Evolutionary conservation across 2,329 filamentous ascomycete species (phyloP), one percentile per base, ranked within the genome.

Genomic region (Paecilomyces formosus): DNA sequence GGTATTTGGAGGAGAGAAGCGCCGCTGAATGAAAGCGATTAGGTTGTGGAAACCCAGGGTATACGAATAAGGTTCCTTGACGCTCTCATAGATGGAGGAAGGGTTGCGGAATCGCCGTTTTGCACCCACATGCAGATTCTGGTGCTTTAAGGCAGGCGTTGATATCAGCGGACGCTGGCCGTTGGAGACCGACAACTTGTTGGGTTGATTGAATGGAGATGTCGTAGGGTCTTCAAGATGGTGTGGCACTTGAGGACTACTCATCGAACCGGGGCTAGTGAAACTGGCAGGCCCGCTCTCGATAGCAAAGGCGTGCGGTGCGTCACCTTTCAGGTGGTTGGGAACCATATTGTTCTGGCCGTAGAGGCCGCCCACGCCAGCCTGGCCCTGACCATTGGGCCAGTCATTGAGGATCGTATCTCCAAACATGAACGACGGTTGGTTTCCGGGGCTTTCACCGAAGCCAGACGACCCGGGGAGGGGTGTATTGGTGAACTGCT

Each of bases 61-160:
- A 69, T 97, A 97, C 9, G 90, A 87, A 70, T 97, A 97, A 3
- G 94, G 92, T 68, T 94, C 88, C 61, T 89, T 92, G 68, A 99
- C 91, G 49, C 85, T 88, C 62, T 92, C 87, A 73, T 97, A 99
- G 57, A 97, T 90, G 54, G 85, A 84, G 0, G 90, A 92, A 4
- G 92, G 88, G 68, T 97, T 91, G 45, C 82, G 80, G 55, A 81
- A 79, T n/a, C 74, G 74, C 35, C 81, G 79, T 67, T 83, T 85
- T 15, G 64, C 58, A 9, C 63, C 66, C 21, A 70, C 61, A 35
- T 74, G 70, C 31, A 76, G 62, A 64, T 62, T 73, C 68, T 69
- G 76, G 56, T 74, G 70, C 57, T 76, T 77, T 55, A 78, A 64
- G 53, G 74, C 65, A 69, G 81, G 67, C 66, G 77, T 76, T 9